Evolutionary conservation across 163 green algal species (phyloP).

Genomic region (Chloroidium sp.): DNA sequence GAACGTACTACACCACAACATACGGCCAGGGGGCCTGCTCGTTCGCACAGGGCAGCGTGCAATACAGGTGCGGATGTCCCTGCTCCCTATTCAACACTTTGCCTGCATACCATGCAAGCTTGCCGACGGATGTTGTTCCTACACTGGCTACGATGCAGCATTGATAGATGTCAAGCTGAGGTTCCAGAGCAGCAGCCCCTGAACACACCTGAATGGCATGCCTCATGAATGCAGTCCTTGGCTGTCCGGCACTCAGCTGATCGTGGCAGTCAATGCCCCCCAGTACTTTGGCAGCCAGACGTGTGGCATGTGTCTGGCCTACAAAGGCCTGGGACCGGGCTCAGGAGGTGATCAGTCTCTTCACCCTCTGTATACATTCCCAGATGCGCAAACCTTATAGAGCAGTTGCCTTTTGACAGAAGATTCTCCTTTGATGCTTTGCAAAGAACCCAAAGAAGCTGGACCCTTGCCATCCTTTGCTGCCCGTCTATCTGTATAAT

Average conservation of each 20-base stretch:
- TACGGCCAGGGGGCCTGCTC: neutral
- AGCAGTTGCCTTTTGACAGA: no score
- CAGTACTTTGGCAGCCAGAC: conserved; percentile 8
- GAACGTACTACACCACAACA: neutral
- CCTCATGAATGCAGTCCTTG: conserved; percentile 3
- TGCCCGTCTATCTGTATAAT: no score
- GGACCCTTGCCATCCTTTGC: no score
- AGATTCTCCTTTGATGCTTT: no score
- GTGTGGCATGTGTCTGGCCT: conserved; percentile 24
- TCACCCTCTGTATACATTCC: neutral
- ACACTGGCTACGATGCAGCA: no score
- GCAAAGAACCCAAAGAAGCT: no score
- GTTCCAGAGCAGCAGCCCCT: conserved; percentile 5
- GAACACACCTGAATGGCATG: conserved; percentile 12
- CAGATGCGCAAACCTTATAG: neutral
- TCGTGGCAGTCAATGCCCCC: conserved; percentile 19
- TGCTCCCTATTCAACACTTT: neutral
- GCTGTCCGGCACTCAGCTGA: conserved; percentile 4
- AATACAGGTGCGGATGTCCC: neutral
- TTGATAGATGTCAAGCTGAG: conserved; percentile 14
- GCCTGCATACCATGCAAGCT: neutral
- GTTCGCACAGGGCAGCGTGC: neutral
- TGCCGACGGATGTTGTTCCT: no score
- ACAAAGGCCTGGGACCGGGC: conserved; percentile 13
- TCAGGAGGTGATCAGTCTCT: neutral